Base-by-base conservation (phyloP, 192 early-diverging fungal genomes). In the Thamnidium elegans region DNA sequence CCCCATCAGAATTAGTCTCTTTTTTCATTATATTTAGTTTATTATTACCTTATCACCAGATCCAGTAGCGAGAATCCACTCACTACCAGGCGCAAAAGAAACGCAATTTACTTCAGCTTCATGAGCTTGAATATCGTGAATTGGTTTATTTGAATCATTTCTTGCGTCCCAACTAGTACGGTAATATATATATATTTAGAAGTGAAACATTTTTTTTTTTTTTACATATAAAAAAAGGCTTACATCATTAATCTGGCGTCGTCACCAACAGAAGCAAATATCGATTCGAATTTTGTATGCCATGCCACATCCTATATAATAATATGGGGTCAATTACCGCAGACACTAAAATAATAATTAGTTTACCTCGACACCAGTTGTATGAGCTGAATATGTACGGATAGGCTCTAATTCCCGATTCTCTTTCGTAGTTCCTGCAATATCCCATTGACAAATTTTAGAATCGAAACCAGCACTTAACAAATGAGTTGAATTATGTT, bases 191-290 rank as follows among this genome's bases (percentile, higher is more conserved):
- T 65, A 10, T 20, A 42, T 20, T 19, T 20, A 1, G 2, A 32
- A 51, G 48, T 4, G 6, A 61, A 47, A 6, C 10, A 2, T 58
- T 58, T 34, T 42, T 4, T 15, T 48, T 48, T 48, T 48, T 15
- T 48, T 15, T 48, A 0, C 47, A 19, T 17, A 7, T 48, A 42
- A 20, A 7, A 51, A 42, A 9, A 0, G 36, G 64, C 76, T 47
- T 81, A 93, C 89, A 99, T 88, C 53, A 96, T 77, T 50, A 99
- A 82, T 63, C 92, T 87, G 47, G 87, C 89, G 77, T 99, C 97
- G 74, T 99, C 95, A 44, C 93, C 95, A 15, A 96, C 97, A 31
- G 94, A 96, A 2, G 92, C 97, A 80, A 99, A 99, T 53, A 99
- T 75, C 47, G 87, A 82, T 17, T 90, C 83, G 71, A 92, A 86